These are phyloP conservation scores for Xylariaceae sp. DNA, from an alignment of 2,329 filamentous ascomycete species.

Conservation along the genomic window DNA sequence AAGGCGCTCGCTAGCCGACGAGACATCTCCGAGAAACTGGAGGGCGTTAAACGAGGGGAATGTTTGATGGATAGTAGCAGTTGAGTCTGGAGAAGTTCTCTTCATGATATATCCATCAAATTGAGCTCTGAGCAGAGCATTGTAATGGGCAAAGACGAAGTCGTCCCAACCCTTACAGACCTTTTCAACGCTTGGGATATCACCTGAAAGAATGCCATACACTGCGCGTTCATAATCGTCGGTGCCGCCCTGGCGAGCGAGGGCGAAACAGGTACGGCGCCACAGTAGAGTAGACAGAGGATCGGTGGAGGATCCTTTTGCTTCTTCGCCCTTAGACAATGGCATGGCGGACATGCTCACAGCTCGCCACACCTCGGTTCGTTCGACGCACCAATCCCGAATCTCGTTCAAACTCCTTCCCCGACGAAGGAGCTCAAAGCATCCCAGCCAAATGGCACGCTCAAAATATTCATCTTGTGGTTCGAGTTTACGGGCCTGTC, in stretches of 20 bases:
- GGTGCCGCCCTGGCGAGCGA: constrained; percentile 62
- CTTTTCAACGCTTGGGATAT: constrained; percentile 68
- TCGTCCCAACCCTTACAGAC: constrained; percentile 81
- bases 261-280: constrained; percentile 69
- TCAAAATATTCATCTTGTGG: constrained; percentile 84
- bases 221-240: constrained; percentile 82
- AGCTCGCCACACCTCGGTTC: constrained; percentile 84
- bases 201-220: constrained; percentile 84
- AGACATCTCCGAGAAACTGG: constrained; percentile 53
- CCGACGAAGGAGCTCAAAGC: constrained; percentile 84
- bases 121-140: constrained; percentile 72
- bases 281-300: constrained; percentile 56
- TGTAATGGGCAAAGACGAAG: constrained; percentile 80
- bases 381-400: constrained; percentile 77
- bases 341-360: constrained; percentile 71
- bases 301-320: constrained; percentile 38
- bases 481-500: constrained; percentile 72
- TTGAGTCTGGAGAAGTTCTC: constrained; percentile 47
- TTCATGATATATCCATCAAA: constrained; percentile 66
- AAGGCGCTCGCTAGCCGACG: constrained; percentile 51
- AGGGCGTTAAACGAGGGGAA: constrained; percentile 61
- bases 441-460: constrained; percentile 85
- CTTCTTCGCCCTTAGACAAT: constrained; percentile 45
- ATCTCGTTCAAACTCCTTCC: constrained; percentile 71
- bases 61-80: constrained; percentile 50